phyloP scores from a whole-genome alignment of 2,329 filamentous ascomycete genomes.

The Knufia fluminis region DNA sequence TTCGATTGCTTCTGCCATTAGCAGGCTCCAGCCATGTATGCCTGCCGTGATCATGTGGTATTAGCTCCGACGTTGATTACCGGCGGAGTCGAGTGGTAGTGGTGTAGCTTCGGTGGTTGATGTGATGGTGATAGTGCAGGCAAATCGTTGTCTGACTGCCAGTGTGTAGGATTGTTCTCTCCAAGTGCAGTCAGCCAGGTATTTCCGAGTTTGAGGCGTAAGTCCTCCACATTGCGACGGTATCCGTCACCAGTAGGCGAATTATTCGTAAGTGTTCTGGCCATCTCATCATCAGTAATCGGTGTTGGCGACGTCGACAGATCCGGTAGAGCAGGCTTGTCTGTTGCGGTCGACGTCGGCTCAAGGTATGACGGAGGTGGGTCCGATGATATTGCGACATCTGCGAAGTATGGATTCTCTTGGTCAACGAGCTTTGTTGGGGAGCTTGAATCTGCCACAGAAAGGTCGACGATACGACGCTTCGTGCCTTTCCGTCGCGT shows the following conservation, averaged over 20 bases:
- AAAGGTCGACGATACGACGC: conserved; percentile 50
- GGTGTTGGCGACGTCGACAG: background rate
- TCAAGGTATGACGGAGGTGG: background rate
- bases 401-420: background rate
- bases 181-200: conserved; percentile 78
- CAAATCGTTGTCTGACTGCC: conserved; percentile 29
- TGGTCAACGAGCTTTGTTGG: background rate
- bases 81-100: background rate
- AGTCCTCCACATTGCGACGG: conserved; percentile 74
- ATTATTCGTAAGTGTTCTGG: conserved; percentile 13
- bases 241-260: conserved; percentile 58
- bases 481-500: conserved; percentile 43
- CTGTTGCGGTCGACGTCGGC: background rate
- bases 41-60: background rate
- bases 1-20: background rate
- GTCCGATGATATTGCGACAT: background rate
- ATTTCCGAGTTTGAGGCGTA: conserved; percentile 75
- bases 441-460: conserved; percentile 23
- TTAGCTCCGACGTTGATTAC: background rate
- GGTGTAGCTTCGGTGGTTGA: background rate
- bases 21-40: too few species aligned
- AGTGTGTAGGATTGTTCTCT: conserved; percentile 50
- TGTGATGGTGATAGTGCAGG: conserved; percentile 24
- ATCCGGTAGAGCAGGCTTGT: background rate
- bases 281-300: background rate